phyloP scores from a whole-genome alignment of 352 stramenopile genomes.

The Stephanocyclus meneghinianus region DNA sequence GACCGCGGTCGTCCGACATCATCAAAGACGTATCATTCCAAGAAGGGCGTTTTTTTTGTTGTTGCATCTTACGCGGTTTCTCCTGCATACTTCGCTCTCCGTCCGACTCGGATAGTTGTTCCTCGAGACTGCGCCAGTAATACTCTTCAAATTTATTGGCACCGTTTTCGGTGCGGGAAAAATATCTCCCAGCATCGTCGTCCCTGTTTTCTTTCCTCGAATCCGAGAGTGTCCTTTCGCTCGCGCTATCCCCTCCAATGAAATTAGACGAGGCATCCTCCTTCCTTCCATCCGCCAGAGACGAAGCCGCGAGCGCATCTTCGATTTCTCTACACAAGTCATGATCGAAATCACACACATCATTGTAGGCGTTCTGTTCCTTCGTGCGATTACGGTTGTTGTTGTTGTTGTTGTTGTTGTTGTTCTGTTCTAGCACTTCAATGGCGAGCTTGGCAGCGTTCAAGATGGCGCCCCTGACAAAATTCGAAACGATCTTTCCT shows the following conservation, averaged over 20 bases:
- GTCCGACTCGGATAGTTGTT: background rate
- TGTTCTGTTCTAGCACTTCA: background rate
- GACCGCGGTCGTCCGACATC: too few species aligned
- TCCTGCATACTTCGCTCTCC: background rate
- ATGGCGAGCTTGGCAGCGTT: background rate
- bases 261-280: too few species aligned
- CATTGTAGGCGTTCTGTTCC: background rate
- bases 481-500: background rate
- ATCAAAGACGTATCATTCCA: too few species aligned
- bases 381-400: background rate
- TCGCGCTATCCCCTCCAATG: too few species aligned
- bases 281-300: background rate
- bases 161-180: background rate
- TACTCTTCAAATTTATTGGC: conserved; percentile 3
- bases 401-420: too few species aligned
- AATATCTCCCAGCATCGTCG: background rate
- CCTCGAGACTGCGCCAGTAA: background rate
- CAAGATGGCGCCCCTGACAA: background rate
- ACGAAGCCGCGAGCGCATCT: background rate
- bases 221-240: background rate
- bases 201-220: background rate
- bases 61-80: background rate
- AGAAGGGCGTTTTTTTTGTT: background rate
- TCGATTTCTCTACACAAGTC: conserved; percentile 5
- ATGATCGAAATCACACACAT: conserved; percentile 1